Evolutionary conservation across 495 filamentous ascomycete species (phyloP).

Genomic region (Neurospora sublineolata): DNA sequence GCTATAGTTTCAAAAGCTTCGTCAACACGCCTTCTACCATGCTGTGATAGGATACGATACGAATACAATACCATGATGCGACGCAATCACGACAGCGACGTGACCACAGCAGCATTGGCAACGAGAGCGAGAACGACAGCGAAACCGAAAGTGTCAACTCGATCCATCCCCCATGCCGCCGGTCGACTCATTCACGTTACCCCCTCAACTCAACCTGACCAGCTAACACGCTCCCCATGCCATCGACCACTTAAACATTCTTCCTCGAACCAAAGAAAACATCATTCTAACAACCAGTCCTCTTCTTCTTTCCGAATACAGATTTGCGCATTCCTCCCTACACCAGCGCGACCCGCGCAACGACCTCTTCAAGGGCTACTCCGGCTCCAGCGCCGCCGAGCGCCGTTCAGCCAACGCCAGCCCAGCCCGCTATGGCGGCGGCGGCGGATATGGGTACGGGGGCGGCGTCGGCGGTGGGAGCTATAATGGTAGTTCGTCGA

Average conservation of each 20-base stretch:
- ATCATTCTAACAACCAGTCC: conserved; percentile 24
- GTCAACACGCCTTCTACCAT: neutral
- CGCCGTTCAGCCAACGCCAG: conserved; percentile 40
- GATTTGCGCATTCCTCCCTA: conserved; percentile 50
- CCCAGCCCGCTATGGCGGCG: conserved; percentile 39
- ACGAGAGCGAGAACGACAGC: neutral
- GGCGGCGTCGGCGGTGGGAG: conserved; percentile 19
- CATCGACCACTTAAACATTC: neutral
- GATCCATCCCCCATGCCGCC: neutral
- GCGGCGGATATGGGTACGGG: conserved; percentile 53
- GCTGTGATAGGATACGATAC: neutral
- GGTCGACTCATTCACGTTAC: neutral
- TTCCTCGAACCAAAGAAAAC: conserved; percentile 18
- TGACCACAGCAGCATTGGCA: neutral
- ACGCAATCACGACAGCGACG: neutral
- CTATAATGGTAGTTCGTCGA: conserved; percentile 7
- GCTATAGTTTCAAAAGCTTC: neutral
- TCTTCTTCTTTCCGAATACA: conserved; percentile 9
- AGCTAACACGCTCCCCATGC: neutral
- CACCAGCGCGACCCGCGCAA: conserved; percentile 80
- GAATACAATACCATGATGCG: neutral
- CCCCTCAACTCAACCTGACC: neutral
- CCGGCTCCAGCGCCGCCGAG: conserved; percentile 44
- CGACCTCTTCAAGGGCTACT: conserved; percentile 80
- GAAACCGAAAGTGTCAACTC: neutral